Conservation (phyloP, 2,329 filamentous ascomycete species). For the Colletotrichum higginsianum region DNA sequence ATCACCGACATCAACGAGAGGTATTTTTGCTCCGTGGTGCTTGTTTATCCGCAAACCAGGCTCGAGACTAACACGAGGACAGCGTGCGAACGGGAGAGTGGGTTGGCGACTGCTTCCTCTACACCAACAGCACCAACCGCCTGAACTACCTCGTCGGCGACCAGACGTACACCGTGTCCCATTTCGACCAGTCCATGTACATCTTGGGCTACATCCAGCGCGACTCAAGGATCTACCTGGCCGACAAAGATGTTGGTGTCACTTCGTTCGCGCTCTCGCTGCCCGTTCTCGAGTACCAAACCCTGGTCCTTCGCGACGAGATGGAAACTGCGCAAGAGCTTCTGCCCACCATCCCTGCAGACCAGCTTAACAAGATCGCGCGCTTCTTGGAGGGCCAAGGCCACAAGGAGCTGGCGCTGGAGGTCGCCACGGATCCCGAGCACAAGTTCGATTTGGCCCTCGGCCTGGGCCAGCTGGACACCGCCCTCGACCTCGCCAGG, state of each 20-base stretch:
- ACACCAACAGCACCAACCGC: slow-evolving; percentile 96
- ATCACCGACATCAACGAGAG: slow-evolving; percentile 95
- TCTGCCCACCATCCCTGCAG: slow-evolving; percentile 85
- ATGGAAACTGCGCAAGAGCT: slow-evolving; percentile 92
- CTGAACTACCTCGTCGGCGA: slow-evolving; percentile 98
- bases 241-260: slow-evolving; percentile 94
- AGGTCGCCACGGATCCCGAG: slow-evolving; percentile 94
- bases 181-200: slow-evolving; percentile 97
- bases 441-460: slow-evolving; percentile 97
- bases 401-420: slow-evolving; percentile 94
- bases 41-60: background rate
- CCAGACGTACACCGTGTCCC: slow-evolving; percentile 96
- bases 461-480: slow-evolving; percentile 84
- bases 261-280: slow-evolving; percentile 93
- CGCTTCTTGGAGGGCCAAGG: slow-evolving; percentile 97
- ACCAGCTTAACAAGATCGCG: slow-evolving; percentile 98
- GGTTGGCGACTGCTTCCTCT: slow-evolving; percentile 99
- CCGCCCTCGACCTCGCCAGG: slow-evolving; percentile 87
- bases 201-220: slow-evolving; percentile 94
- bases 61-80: slow-evolving; percentile 46
- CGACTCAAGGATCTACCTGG: slow-evolving; percentile 94
- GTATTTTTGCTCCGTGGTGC: slow-evolving; percentile 58
- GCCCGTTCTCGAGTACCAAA: slow-evolving; percentile 96
- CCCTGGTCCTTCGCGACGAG: slow-evolving; percentile 91
- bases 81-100: slow-evolving; percentile 95